phyloP scores from a whole-genome alignment of 768 basidiomycete genomes.

The Cubamyces lactineus region DNA sequence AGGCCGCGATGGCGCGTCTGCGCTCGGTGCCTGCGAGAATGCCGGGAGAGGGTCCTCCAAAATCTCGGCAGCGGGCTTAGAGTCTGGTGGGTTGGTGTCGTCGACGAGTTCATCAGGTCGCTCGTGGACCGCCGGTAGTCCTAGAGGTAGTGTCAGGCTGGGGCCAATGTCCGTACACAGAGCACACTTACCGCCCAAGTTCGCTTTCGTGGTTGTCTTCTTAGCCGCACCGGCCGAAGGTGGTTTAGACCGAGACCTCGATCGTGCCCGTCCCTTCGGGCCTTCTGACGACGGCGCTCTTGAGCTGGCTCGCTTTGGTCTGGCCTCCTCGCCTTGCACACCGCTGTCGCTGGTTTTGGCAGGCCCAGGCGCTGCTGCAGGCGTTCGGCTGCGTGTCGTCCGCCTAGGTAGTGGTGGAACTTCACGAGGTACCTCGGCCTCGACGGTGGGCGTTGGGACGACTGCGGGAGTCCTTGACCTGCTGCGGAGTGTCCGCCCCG shows the following conservation, averaged over 20 bases:
- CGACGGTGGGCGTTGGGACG: background rate
- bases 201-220: background rate
- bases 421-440: background rate
- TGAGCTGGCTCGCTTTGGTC: constrained; percentile 2
- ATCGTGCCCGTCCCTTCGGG: background rate
- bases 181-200: background rate
- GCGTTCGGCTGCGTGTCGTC: constrained; percentile 14
- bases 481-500: constrained; percentile 8
- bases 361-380: too few species aligned
- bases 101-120: background rate
- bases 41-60: background rate
- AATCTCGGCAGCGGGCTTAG: background rate
- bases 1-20: background rate
- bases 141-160: background rate
- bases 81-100: background rate
- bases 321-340: too few species aligned
- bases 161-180: too few species aligned
- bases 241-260: background rate
- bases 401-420: constrained; percentile 6
- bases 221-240: too few species aligned
- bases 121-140: constrained; percentile 4
- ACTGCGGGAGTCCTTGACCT: constrained; percentile 17
- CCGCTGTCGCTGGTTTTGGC: too few species aligned
- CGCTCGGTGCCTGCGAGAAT: background rate
- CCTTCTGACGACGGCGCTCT: constrained; percentile 10